Conservation (phyloP, 306 rosid genomes). For the Glycine tomentella region DNA sequence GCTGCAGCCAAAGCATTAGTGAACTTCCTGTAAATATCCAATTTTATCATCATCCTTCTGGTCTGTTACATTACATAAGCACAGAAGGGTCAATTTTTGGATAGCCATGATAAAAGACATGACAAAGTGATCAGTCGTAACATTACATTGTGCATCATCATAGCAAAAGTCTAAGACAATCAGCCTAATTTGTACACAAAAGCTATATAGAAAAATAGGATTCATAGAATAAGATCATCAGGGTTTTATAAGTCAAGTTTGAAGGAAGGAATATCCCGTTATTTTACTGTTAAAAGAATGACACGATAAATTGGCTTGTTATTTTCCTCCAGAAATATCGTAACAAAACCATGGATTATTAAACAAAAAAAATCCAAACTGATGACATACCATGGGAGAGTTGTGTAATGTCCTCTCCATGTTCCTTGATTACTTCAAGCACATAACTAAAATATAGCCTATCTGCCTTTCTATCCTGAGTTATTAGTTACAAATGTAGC, state of each 20-base stretch:
- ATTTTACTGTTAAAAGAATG: background rate
- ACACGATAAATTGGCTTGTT: constrained; percentile 4
- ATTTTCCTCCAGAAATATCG: constrained; percentile 1
- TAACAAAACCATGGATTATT: constrained; percentile 13
- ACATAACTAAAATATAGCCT: background rate
- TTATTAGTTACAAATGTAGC: background rate
- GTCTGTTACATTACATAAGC: constrained; percentile 66
- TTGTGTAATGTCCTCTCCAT: constrained; percentile 25
- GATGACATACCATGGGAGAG: constrained; percentile 4
- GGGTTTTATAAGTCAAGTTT: background rate
- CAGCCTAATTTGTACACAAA: constrained; percentile 11
- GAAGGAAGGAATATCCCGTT: constrained; percentile 11
- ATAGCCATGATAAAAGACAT: constrained; percentile 7
- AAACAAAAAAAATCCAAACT: constrained; percentile 29
- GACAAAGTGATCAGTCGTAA: constrained; percentile 22
- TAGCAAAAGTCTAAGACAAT: constrained; percentile 23
- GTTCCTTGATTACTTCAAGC: constrained; percentile 1
- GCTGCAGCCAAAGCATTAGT: constrained; percentile 93
- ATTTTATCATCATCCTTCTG: constrained; percentile 85
- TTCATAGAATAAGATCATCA: background rate
- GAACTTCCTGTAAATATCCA: constrained; percentile 93
- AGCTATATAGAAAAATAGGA: background rate
- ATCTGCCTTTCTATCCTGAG: constrained; percentile 10
- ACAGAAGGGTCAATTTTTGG: constrained; percentile 34
- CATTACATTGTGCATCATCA: constrained; percentile 18